Percentiles rank a stretch among this genome's conserved stretches.
Conservation (phyloP, 1,284 basidiomycete genomes). For the Coniophora puteana region DNA sequence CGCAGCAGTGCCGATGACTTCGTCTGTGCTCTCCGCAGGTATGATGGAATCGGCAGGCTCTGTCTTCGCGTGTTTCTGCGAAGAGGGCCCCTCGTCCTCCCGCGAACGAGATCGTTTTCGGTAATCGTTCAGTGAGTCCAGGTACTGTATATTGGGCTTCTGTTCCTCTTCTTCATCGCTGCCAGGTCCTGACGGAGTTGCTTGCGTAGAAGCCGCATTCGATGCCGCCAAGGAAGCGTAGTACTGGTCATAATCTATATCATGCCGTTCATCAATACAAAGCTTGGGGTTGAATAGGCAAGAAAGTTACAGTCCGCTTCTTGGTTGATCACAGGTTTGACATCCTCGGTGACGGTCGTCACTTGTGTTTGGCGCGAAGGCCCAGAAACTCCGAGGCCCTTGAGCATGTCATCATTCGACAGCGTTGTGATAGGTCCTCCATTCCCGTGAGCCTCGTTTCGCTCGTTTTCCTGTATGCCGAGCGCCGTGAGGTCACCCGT, state of each 20-base stretch:
- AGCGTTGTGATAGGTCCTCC: conserved; percentile 28
- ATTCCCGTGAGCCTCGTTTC: conserved; percentile 39
- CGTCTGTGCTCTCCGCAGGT: conserved; percentile 4
- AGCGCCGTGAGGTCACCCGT: conserved; percentile 88
- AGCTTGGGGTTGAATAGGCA: not conserved
- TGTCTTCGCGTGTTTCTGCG: conserved; percentile 44
- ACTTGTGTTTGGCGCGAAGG: conserved; percentile 28
- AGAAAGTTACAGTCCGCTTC: conserved; percentile 59
- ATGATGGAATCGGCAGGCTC: conserved; percentile 22
- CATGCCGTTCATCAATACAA: conserved; percentile 3
- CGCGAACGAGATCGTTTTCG: conserved; percentile 66
- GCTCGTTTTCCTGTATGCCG: conserved; percentile 66
- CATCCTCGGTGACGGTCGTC: conserved; percentile 40
- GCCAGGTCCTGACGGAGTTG: conserved; percentile 51
- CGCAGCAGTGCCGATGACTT: not conserved
- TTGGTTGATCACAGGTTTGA: conserved; percentile 53
- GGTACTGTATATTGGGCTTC: conserved; percentile 59
- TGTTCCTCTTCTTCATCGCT: conserved; percentile 66
- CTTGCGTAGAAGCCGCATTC: conserved; percentile 48
- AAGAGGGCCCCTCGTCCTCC: conserved; percentile 48
- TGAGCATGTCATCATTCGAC: conserved; percentile 67
- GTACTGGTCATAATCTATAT: conserved; percentile 71
- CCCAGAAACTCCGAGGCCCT: conserved; percentile 56
- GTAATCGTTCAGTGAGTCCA: conserved; percentile 65
- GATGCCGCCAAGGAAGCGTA: conserved; percentile 72